Conservation (phyloP, 352 stramenopile genomes). For the Halophytophthora batemanensis region DNA sequence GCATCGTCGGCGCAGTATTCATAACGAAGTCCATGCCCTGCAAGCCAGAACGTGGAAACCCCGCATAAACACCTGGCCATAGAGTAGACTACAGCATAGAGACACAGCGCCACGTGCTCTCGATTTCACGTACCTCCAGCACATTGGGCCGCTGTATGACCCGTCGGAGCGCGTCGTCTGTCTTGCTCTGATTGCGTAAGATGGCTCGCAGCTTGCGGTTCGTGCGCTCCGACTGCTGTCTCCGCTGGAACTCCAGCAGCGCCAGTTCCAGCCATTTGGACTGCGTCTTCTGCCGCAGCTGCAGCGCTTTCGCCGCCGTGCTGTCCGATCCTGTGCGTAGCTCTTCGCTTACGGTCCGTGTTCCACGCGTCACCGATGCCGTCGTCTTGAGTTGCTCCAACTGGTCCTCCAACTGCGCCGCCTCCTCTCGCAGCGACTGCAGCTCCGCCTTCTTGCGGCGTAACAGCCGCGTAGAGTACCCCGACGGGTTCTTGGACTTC, state of each 20-base stretch:
- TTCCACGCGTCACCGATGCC: not conserved
- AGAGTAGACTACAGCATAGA: not conserved
- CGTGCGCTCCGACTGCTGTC: conserved; percentile 13
- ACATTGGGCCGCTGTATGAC: conserved; percentile 12
- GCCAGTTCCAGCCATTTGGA: conserved; percentile 10
- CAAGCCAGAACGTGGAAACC: no score
- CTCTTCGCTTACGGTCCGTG: not conserved
- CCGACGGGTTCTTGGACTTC: conserved; percentile 14
- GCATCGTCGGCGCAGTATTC: not conserved
- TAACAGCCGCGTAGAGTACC: conserved; percentile 19
- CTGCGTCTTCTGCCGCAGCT: no score
- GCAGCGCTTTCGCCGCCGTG: not conserved
- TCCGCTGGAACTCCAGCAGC: conserved; percentile 1
- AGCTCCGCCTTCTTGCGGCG: conserved; percentile 30
- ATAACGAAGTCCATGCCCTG: conserved; percentile 21
- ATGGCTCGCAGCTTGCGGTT: conserved; percentile 21
- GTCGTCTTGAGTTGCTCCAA: conserved; percentile 12
- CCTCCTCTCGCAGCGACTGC: conserved; percentile 14
- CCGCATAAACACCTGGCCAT: no score
- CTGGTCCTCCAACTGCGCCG: conserved; percentile 15
- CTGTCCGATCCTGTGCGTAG: not conserved
- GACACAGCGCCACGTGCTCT: no score
- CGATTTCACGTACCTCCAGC: conserved; percentile 1
- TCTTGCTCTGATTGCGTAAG: conserved; percentile 18
- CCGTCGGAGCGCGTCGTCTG: conserved; percentile 7